Conservation (phyloP, 2,329 filamentous ascomycete species). For the Didymella sp. region DNA sequence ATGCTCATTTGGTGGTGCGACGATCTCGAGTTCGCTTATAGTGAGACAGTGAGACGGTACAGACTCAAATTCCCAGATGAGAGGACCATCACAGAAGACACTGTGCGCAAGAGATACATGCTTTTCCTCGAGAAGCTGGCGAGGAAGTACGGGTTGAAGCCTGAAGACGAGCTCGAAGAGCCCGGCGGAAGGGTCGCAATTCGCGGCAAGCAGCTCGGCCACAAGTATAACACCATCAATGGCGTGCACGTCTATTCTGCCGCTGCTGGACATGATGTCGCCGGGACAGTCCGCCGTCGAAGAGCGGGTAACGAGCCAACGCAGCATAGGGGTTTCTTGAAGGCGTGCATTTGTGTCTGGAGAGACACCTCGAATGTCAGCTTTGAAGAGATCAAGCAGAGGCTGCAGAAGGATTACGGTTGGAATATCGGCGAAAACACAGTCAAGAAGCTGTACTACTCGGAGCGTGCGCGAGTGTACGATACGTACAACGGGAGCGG, state of each 20-base stretch:
- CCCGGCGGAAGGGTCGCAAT: conserved; percentile 11
- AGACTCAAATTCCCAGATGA: conserved; percentile 17
- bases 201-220: conserved; percentile 17
- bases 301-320: neutral
- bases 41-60: conserved; percentile 13
- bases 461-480: conserved; percentile 18
- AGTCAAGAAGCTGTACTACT: conserved; percentile 23
- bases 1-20: conserved; percentile 27
- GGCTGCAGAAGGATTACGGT: conserved; percentile 15
- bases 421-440: conserved; percentile 25
- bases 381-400: conserved; percentile 23
- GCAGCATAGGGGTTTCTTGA: conserved; percentile 11
- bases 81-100: conserved; percentile 17
- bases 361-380: conserved; percentile 16
- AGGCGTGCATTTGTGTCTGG: conserved; percentile 28
- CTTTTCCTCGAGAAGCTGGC: conserved; percentile 3
- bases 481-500: neutral
- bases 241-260: neutral
- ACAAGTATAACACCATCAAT: conserved; percentile 9
- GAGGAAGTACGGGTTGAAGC: conserved; percentile 19
- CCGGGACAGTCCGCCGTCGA: neutral
- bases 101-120: conserved; percentile 23
- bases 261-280: neutral
- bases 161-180: conserved; percentile 6
- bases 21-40: conserved; percentile 20